Evolutionary conservation across 371 early-diverging fungal genomes (phyloP).

Genomic region (Syncephalastrum sp.): DNA sequence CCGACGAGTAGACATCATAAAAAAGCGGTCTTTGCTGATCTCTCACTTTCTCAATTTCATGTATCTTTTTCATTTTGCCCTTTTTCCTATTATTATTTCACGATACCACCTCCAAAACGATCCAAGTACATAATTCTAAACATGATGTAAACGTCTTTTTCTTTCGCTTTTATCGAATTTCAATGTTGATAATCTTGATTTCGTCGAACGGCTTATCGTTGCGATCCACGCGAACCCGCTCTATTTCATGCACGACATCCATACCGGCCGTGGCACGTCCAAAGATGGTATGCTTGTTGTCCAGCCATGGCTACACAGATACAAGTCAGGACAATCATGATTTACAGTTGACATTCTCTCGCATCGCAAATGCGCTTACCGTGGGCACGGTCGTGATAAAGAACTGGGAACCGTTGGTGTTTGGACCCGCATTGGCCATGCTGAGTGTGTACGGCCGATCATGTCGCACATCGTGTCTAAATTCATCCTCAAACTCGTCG

Average conservation of each 20-base stretch:
- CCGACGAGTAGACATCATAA: too few relatives aligned
- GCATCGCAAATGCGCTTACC: constrained; percentile 42
- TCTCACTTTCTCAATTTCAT: too few relatives aligned
- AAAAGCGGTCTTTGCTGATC: too few relatives aligned
- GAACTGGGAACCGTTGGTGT: constrained; percentile 95
- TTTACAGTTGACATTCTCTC: not conserved
- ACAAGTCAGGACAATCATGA: not conserved
- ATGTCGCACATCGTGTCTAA: constrained; percentile 76
- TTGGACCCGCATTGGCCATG: constrained; percentile 98
- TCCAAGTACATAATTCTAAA: too few relatives aligned
- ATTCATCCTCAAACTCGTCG: constrained; percentile 95
- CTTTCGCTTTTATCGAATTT: constrained; percentile 51
- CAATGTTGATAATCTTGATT: constrained; percentile 69
- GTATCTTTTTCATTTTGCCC: too few relatives aligned
- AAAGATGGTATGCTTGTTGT: constrained; percentile 97
- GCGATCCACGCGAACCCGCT: constrained; percentile 72
- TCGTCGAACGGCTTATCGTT: constrained; percentile 81
- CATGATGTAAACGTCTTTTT: not conserved
- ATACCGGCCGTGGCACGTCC: constrained; percentile 93
- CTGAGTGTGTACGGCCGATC: constrained; percentile 89
- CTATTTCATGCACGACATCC: constrained; percentile 91
- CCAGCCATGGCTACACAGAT: constrained; percentile 79
- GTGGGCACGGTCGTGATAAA: constrained; percentile 95
- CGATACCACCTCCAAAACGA: too few relatives aligned
- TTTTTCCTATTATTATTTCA: too few relatives aligned